Evolutionary conservation across 2,329 filamentous ascomycete species (phyloP).

Genomic region (Coniella lustricola): DNA sequence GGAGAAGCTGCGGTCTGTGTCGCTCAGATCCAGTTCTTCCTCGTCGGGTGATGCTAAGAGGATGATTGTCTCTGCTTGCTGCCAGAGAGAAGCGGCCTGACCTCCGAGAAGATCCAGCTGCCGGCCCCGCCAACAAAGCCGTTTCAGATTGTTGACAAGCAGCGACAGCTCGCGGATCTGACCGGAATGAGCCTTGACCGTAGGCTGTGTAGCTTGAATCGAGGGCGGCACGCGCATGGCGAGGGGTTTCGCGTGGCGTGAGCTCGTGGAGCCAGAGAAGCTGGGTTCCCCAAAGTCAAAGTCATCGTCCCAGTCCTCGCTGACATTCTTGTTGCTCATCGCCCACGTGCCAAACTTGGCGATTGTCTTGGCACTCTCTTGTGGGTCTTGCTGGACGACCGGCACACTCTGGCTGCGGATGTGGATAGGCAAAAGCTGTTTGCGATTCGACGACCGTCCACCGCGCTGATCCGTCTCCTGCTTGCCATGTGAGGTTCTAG

Average conservation of each 20-base stretch:
- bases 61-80: slow-evolving; percentile 81
- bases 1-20: slow-evolving; percentile 26
- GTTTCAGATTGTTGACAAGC: slow-evolving; percentile 76
- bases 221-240: slow-evolving; percentile 69
- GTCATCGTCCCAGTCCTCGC: slow-evolving; percentile 86
- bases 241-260: slow-evolving; percentile 27
- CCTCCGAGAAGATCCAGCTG: slow-evolving; percentile 60
- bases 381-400: slow-evolving; percentile 53
- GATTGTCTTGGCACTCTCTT: slow-evolving; percentile 45
- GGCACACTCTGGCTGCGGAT: slow-evolving; percentile 78
- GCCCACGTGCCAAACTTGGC: slow-evolving; percentile 79
- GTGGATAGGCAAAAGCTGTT: slow-evolving; percentile 62
- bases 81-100: slow-evolving; percentile 57
- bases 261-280: slow-evolving; percentile 26
- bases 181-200: slow-evolving; percentile 76
- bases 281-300: slow-evolving; percentile 61
- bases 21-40: slow-evolving; percentile 37
- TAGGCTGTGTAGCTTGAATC: slow-evolving; percentile 75
- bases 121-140: slow-evolving; percentile 62
- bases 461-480: slow-evolving; percentile 64
- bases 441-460: slow-evolving; percentile 60
- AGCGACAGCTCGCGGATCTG: slow-evolving; percentile 75
- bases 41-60: slow-evolving; percentile 68
- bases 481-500: slow-evolving; percentile 70
- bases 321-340: slow-evolving; percentile 68